Evolutionary conservation across 345 rosid species (phyloP), one percentile per base, ranked within the genome.

Genomic region (Cardamine resedifolia): DNA sequence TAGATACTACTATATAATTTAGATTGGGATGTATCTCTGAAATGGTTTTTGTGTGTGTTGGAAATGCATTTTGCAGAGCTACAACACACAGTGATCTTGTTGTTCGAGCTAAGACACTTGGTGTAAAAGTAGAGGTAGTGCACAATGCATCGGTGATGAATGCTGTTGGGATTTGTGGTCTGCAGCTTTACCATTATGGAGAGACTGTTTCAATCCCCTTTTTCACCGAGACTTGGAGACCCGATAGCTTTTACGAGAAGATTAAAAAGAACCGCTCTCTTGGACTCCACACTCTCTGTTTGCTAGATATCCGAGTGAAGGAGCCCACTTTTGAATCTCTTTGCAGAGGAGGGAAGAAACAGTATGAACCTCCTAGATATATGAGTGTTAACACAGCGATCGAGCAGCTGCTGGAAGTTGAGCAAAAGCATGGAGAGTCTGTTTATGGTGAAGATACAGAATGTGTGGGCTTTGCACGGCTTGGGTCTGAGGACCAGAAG

Each of bases 61-160:
- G 19, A 18, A 49, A 24, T 34, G 31, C 2, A 2, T 26, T 12
- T 14, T 71, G 72, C 81, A 95, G 97, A 73, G 98, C 98, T 60
- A 96, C 99, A 6, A 92, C 98, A 7, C 98, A 96, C 68, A 81
- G 87, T 3, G 99, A 90, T 78, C 91, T 95, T 65, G 96, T 92
- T 70, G 99, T 96, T 51, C 81, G 96, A 77, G 99, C 99, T 10
- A 92, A 85, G 85, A 77, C 74, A 58, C 77, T 83, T 34, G 87
- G 96, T 51, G 83, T 92, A 23, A 78, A 78, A 49, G 92, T 92
- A 43, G 87, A 84, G 79, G 98, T 87, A 36, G 82, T 96, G 43
- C 92, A 86, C 78, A 92, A 96, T 78, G 98, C 98, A 48, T 96
- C 99, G 0, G 96, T 90, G 64, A 92, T 96, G 96, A 96, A 90